Evolutionary conservation across 768 basidiomycete species (phyloP).

Genomic region (Amanita fuliginea): DNA sequence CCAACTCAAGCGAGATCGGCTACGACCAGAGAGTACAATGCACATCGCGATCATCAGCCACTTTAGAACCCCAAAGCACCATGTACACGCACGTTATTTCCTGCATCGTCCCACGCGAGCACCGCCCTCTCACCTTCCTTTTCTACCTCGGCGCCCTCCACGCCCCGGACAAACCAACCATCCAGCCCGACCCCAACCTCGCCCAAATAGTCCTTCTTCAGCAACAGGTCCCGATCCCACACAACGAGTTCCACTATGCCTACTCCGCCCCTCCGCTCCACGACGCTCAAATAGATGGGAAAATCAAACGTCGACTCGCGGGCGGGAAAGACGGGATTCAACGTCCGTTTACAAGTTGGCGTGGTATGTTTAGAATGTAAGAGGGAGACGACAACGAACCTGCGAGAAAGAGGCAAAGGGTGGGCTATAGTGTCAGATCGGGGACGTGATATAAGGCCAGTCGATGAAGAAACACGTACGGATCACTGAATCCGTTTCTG

Average conservation of each 20-base stretch:
- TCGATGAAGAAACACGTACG: slow-evolving; percentile 34
- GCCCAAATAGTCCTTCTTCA: slow-evolving; percentile 90
- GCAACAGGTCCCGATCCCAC: slow-evolving; percentile 82
- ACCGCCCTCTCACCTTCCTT: slow-evolving; percentile 19
- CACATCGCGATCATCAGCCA: background rate
- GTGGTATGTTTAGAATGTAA: slow-evolving; percentile 49
- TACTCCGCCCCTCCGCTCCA: slow-evolving; percentile 30
- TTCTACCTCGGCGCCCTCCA: slow-evolving; percentile 7
- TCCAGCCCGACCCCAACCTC: slow-evolving; percentile 74
- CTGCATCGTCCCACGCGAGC: slow-evolving; percentile 46
- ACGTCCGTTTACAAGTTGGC: slow-evolving; percentile 59
- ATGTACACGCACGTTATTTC: slow-evolving; percentile 46
- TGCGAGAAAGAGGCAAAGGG: slow-evolving; percentile 14
- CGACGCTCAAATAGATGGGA: slow-evolving; percentile 68
- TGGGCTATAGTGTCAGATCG: background rate
- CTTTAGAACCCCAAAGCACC: slow-evolving; percentile 1
- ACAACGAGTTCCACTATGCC: slow-evolving; percentile 76
- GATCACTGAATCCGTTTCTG: slow-evolving; percentile 62
- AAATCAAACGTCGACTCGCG: slow-evolving; percentile 86
- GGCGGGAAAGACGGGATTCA: slow-evolving; percentile 54
- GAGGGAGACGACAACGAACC: slow-evolving; percentile 60
- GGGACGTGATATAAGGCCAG: background rate
- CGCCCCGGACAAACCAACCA: slow-evolving; percentile 52
- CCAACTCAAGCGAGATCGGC: slow-evolving; percentile 26
- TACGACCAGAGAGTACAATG: slow-evolving; percentile 10